Evolutionary conservation across 768 basidiomycete species (phyloP).

Genomic region (Hericium coralloides): DNA sequence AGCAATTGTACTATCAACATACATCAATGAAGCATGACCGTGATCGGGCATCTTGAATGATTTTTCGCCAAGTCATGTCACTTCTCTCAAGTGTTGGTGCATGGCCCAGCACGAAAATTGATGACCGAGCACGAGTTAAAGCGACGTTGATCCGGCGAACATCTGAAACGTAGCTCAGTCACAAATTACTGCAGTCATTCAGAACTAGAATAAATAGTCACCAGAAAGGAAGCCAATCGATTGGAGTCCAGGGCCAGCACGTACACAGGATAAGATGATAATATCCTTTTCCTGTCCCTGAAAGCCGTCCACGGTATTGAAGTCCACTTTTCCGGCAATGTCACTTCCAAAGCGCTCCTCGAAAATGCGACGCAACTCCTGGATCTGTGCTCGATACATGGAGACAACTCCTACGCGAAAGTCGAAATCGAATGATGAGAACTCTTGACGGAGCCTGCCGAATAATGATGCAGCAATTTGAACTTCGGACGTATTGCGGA

Average conservation of each 20-base stretch:
- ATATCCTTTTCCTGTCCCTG: constrained; percentile 99
- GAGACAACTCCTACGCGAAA: constrained; percentile 68
- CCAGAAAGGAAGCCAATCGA: constrained; percentile 86
- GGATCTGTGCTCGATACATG: constrained; percentile 90
- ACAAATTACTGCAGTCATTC: not conserved
- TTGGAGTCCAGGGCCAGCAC: constrained; percentile 78
- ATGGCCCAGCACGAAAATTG: constrained; percentile 89
- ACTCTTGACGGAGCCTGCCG: constrained; percentile 58
- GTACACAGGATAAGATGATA: constrained; percentile 94
- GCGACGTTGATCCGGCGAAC: constrained; percentile 96
- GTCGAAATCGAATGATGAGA: constrained; percentile 40
- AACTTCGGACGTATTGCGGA: constrained; percentile 69
- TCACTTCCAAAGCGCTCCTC: constrained; percentile 59
- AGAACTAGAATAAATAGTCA: constrained; percentile 18
- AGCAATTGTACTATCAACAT: constrained; percentile 17
- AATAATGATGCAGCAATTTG: constrained; percentile 73
- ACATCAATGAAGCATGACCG: constrained; percentile 61
- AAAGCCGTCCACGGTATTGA: constrained; percentile 98
- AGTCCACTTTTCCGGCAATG: constrained; percentile 69
- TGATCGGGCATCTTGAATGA: constrained; percentile 66
- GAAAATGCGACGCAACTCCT: constrained; percentile 65
- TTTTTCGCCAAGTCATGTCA: constrained; percentile 68
- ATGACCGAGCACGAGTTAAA: constrained; percentile 90
- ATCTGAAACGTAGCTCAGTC: constrained; percentile 31
- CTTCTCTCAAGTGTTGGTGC: constrained; percentile 84